A percentile compares a stretch with the other conserved stretches of the same genome.
Conservation (phyloP, 2,329 filamentous ascomycete species). For the Nannizzia gypsea region DNA sequence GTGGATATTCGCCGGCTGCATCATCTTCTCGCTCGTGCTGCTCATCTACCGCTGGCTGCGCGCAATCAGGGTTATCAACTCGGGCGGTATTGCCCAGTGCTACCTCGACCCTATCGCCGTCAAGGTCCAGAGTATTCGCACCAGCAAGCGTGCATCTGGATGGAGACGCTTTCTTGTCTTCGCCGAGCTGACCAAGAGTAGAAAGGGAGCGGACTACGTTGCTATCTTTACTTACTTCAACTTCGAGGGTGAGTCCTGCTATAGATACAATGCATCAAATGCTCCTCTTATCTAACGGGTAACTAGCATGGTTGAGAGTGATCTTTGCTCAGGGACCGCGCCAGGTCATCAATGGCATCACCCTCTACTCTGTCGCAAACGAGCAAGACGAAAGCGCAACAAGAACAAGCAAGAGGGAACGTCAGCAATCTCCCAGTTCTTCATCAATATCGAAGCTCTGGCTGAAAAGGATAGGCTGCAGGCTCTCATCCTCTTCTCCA, state of each 20-base stretch:
- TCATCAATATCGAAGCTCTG: slow-evolving; percentile 64
- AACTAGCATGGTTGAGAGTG: slow-evolving; percentile 69
- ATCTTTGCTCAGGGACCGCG: slow-evolving; percentile 85
- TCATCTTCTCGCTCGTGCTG: slow-evolving; percentile 79
- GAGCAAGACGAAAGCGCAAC: too few species aligned
- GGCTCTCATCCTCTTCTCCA: slow-evolving; percentile 71
- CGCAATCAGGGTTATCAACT: slow-evolving; percentile 66
- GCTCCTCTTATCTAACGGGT: slow-evolving; percentile 15
- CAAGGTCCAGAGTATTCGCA: slow-evolving; percentile 69
- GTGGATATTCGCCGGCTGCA: slow-evolving; percentile 91
- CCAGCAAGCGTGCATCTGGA: slow-evolving; percentile 57
- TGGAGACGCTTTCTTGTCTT: slow-evolving; percentile 90
- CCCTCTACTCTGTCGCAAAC: slow-evolving; percentile 74
- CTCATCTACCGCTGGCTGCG: slow-evolving; percentile 68
- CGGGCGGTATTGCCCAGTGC: slow-evolving; percentile 78
- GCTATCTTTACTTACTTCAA: slow-evolving; percentile 86
- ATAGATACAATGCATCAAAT: too few species aligned
- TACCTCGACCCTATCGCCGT: slow-evolving; percentile 83
- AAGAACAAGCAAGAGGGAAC: slow-evolving; percentile 50
- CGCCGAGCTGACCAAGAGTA: slow-evolving; percentile 77
- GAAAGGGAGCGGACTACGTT: slow-evolving; percentile 80
- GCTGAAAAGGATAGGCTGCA: slow-evolving; percentile 64
- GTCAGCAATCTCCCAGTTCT: slow-evolving; percentile 61
- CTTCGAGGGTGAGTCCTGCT: slow-evolving; percentile 43
- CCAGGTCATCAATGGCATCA: slow-evolving; percentile 81